Evolutionary conservation across 169 alveolate species (phyloP), one percentile per base, ranked within the genome.

Genomic region (Babesia microti): DNA sequence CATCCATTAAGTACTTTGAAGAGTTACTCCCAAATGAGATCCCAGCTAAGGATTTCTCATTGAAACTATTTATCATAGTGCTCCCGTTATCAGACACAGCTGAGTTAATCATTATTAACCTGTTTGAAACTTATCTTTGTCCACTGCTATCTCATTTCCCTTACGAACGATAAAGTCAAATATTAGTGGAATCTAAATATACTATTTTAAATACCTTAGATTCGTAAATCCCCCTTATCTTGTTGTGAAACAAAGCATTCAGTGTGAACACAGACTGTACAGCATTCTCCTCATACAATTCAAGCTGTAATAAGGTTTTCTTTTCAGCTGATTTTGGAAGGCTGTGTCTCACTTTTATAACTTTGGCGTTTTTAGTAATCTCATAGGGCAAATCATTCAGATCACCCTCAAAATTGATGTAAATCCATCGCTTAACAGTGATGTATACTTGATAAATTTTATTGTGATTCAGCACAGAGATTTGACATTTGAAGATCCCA

Each of bases 221-320:
- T 35, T 65, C 76, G 33, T 65, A 65, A 0, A 65, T 57, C 4
- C 76, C 76, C 28, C 33, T 28, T n/a, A 65, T 21, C 4, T 68
- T 65, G 49, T 65, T 65, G 50, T 65, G 72, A 43, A 65, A 54
- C 1, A 65, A 54, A 24, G 76, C 32, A 14, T 22, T 47, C 7
- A 65, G 37, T 7, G 70, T 37, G 36, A 54, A 46, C 26, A 65
- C 22, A 26, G 24, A n/a, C 17, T 32, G 7, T 19, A 3, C 24
- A 26, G 30, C 53, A 24, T 65, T 54, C 5, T 34, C 6, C n/a
- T 65, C 76, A 11, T 32, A 41, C 76, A 65, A 54, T 15, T 65
- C 76, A 27, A 65, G 34, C 57, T 65, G 70, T 2, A 43, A 32
- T 33, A 65, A 32, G 40, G 35, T 19, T 46, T 34, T 47, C 57